Base-by-base conservation (phyloP, 306 rosid species). In the Neltuma alba region DNA sequence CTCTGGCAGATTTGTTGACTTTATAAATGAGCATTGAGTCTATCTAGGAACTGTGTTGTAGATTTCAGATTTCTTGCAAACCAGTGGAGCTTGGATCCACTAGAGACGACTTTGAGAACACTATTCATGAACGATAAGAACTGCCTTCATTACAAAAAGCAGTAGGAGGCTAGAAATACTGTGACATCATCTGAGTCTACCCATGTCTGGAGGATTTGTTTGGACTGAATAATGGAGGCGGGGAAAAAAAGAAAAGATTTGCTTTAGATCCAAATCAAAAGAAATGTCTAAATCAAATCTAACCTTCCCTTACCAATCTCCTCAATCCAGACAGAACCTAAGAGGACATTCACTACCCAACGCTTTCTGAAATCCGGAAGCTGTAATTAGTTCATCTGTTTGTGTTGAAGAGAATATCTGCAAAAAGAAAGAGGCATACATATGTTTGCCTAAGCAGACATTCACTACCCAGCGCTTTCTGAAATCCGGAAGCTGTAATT, bases 311-410 rank as follows among this genome's bases (percentile, higher is more conserved):
- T 12, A n/a, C 10, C 20, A 38, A 41, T 68, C 21, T 41, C 74
- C 9, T 68, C 31, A 40, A 12, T 68, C 74, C 74, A 41, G 25
- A 40, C 23, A 68, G 13, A 68, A 28, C 6, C 36, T 2, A 7
- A 7, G 27, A 57, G 10, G 1, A 9, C 14, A 65, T 21, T 79
- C 33, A 60, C 78, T 75, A 9, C 30, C 13, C 41, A 1, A 31
- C 50, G 74, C 74, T 33, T 82, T 72, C 63, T 45, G 63, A 34
- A 69, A 36, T 37, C 34, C 9, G 55, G 70, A 45, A 33, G 72
- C 76, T 33, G 60, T 28, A 30, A 60, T 52, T 34, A 55, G 44
- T 80, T 60, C 77, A 77, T 60, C 69, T 67, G 66, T 38, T 72
- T 60, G 47, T 67, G 60, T 20, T 42, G 55, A 40, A 63, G 44